Conservation (phyloP, 1,284 basidiomycete species). For the Violaceomyces palustris region DNA sequence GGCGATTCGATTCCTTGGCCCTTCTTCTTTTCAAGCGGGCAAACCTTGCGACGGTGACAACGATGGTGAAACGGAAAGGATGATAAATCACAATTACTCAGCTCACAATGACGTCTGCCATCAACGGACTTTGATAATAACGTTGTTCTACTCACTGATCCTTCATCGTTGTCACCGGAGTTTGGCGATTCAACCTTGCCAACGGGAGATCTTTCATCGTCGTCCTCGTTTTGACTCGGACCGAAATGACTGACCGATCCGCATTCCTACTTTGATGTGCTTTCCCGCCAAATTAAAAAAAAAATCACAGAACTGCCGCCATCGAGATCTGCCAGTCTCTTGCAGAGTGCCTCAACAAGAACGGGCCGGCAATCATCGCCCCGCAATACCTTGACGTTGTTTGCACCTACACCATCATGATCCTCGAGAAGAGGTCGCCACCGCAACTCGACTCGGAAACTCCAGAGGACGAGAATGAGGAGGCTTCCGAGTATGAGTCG, state of each 20-base stretch:
- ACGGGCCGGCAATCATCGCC: constrained; percentile 70
- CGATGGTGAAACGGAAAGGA: constrained; percentile 53
- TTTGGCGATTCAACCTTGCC: too few species aligned
- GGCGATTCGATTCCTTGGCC: not conserved
- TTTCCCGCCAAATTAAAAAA: too few species aligned
- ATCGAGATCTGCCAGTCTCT: constrained; percentile 79
- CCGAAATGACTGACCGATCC: too few species aligned
- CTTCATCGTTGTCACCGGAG: constrained; percentile 6
- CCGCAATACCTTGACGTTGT: constrained; percentile 60
- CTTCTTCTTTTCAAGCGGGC: not conserved
- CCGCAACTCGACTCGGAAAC: constrained; percentile 94
- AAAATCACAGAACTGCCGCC: constrained; percentile 72
- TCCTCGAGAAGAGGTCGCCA: constrained; percentile 63
- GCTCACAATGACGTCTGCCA: constrained; percentile 71
- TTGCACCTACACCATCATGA: constrained; percentile 56
- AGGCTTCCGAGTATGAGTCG: constrained; percentile 91
- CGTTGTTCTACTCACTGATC: constrained; percentile 32
- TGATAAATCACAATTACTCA: constrained; percentile 66
- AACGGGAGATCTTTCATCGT: too few species aligned
- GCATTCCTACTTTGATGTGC: too few species aligned
- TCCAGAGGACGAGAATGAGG: constrained; percentile 66
- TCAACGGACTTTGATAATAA: constrained; percentile 38
- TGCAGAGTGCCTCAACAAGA: constrained; percentile 82
- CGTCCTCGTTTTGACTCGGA: too few species aligned
- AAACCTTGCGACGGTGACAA: not conserved